phyloP scores from a whole-genome alignment of 208 protist species.

The Trypanosoma boissoni region DNA sequence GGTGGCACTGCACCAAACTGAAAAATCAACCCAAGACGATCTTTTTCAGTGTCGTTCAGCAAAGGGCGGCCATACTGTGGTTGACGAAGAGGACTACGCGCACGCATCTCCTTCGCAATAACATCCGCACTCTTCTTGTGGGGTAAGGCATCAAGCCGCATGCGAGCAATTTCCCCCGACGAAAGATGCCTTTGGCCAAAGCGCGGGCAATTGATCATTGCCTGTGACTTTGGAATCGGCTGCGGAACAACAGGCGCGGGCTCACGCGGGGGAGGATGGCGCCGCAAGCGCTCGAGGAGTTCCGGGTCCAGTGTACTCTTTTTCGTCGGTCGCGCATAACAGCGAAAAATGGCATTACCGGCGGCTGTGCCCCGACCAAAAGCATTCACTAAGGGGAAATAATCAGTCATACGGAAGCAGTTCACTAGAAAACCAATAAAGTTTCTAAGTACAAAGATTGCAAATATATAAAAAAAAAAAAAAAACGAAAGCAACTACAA shows the following conservation, averaged over 20 bases:
- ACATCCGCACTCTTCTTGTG: slow-evolving; percentile 47
- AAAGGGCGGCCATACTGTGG: slow-evolving; percentile 41
- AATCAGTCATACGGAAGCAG: slow-evolving; percentile 12
- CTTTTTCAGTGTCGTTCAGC: slow-evolving; percentile 78
- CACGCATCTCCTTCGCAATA: slow-evolving; percentile 54
- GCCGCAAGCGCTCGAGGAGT: slow-evolving; percentile 47
- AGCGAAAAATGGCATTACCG: slow-evolving; percentile 85
- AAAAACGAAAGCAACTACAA: not conserved
- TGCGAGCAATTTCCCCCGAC: slow-evolving; percentile 49
- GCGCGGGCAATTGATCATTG: slow-evolving; percentile 59
- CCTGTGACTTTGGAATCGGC: slow-evolving; percentile 79
- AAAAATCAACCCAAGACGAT: slow-evolving; percentile 78
- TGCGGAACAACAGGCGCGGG: slow-evolving; percentile 57
- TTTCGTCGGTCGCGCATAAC: slow-evolving; percentile 71
- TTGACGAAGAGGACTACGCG: slow-evolving; percentile 14
- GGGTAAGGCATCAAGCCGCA: slow-evolving; percentile 65
- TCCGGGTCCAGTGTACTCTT: slow-evolving; percentile 79
- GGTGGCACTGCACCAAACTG: slow-evolving; percentile 68
- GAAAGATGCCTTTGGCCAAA: slow-evolving; percentile 41
- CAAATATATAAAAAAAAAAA: slow-evolving; percentile 14
- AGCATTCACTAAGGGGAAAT: slow-evolving; percentile 31
- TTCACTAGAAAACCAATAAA: not conserved
- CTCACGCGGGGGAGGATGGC: slow-evolving; percentile 66
- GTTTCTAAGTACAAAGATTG: not conserved
- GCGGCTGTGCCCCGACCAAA: slow-evolving; percentile 88